Conservation (phyloP, 2,329 filamentous ascomycete genomes). For the Colletotrichum orchidophilum region DNA sequence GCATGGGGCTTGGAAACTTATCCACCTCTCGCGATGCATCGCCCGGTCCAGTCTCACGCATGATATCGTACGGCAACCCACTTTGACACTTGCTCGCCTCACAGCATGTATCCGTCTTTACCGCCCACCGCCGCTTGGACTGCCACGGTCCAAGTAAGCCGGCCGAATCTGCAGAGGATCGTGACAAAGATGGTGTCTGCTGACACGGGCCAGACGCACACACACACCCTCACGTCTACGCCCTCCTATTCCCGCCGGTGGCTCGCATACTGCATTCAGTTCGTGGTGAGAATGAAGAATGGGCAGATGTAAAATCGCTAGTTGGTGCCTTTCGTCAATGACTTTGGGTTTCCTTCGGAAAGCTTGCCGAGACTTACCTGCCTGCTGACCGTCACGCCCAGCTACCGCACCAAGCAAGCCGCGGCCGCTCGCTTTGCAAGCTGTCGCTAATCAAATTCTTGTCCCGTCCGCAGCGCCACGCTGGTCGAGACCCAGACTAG, state of each 20-base stretch:
- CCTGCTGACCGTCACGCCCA: background rate
- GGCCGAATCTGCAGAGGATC: background rate
- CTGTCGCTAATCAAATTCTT: background rate
- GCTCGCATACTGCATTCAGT: background rate
- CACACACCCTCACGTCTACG: background rate
- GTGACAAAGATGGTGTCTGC: background rate
- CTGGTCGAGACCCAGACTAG: too few relatives aligned
- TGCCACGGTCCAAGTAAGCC: background rate
- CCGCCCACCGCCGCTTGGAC: background rate
- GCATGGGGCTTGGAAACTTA: background rate
- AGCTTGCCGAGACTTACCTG: background rate
- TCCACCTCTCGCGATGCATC: background rate
- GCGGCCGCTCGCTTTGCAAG: background rate
- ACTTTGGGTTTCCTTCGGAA: background rate
- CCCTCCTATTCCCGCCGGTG: background rate
- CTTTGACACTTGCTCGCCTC: background rate
- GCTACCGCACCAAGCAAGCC: background rate
- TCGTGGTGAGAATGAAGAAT: background rate
- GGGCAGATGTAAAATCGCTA: background rate
- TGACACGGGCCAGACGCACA: background rate
- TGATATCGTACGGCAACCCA: background rate
- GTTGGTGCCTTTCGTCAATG: background rate
- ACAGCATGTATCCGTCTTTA: background rate
- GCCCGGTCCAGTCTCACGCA: background rate
- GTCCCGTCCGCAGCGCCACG: background rate